These are phyloP conservation scores for Eucalyptus marginata DNA, from an alignment of 345 rosid species.

Conservation along the genomic window DNA sequence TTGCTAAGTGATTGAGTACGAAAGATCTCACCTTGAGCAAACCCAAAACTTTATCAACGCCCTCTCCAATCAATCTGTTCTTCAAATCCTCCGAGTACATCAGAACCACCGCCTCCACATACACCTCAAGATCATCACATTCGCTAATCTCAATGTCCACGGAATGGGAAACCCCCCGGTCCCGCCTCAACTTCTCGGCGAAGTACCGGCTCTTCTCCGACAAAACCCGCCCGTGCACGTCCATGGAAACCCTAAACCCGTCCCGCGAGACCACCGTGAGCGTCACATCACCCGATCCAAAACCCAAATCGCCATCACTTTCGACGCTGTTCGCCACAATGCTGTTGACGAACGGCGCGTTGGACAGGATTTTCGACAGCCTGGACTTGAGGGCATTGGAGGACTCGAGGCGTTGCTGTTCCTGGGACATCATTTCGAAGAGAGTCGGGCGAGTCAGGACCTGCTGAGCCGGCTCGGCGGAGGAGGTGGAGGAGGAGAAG, in stretches of 20 bases:
- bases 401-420: constrained; percentile 39
- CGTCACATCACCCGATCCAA: constrained; percentile 67
- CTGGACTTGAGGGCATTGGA: constrained; percentile 44
- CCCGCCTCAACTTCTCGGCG: constrained; percentile 51
- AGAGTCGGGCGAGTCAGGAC: constrained; percentile 35
- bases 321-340: neutral
- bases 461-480: neutral
- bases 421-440: constrained; percentile 93
- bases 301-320: neutral
- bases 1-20: neutral
- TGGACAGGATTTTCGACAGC: constrained; percentile 34
- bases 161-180: constrained; percentile 41
- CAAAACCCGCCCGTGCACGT: constrained; percentile 65
- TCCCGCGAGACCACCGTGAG: constrained; percentile 68
- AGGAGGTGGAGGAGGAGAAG: constrained; percentile 9
- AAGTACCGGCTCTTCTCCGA: constrained; percentile 73
- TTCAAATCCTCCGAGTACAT: constrained; percentile 78
- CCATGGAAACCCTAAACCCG: constrained; percentile 59
- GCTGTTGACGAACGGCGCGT: constrained; percentile 34
- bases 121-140: constrained; percentile 85
- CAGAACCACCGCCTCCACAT: constrained; percentile 77
- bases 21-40: constrained; percentile 59
- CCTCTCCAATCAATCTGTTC: constrained; percentile 65
- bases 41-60: constrained; percentile 59
- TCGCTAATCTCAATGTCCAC: constrained; percentile 97